Conservation (phyloP, 1,284 basidiomycete species). For the Cryptococcus neoformans region DNA sequence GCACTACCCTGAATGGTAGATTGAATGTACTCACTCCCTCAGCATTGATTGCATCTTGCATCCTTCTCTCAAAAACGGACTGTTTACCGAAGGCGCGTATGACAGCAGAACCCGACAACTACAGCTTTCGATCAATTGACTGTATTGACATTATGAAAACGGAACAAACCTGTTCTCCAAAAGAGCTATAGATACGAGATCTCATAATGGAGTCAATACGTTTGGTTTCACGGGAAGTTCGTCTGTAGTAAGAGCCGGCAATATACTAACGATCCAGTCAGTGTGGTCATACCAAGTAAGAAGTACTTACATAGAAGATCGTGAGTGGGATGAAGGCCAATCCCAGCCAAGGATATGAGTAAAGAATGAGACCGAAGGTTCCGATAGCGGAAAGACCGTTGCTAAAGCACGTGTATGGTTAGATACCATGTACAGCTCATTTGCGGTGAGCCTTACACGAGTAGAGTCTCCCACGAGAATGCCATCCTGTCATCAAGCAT, state of each 20-base stretch:
- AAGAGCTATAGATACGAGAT: conserved; percentile 34
- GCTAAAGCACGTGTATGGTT: conserved; percentile 1
- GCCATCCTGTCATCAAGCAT: conserved; percentile 30
- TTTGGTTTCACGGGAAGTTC: conserved; percentile 38
- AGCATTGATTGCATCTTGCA: conserved; percentile 26
- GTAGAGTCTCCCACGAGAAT: conserved; percentile 18
- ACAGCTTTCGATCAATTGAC: neutral
- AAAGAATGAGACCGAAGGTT: conserved; percentile 30
- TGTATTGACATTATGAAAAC: neutral
- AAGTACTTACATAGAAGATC: conserved; percentile 23
- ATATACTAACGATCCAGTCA: conserved; percentile 16
- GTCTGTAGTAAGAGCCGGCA: conserved; percentile 29
- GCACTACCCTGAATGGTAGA: neutral
- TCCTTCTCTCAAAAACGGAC: conserved; percentile 15
- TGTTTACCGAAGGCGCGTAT: conserved; percentile 36
- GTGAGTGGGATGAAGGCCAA: conserved; percentile 30
- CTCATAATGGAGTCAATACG: conserved; percentile 37
- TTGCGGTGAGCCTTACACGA: conserved; percentile 15
- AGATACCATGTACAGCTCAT: neutral
- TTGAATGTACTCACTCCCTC: conserved; percentile 21
- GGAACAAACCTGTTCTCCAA: conserved; percentile 35
- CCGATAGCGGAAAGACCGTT: conserved; percentile 25
- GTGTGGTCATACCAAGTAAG: neutral
- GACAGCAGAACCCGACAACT: conserved; percentile 29
- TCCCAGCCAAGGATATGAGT: conserved; percentile 30